Base-by-base conservation (phyloP, 371 early-diverging fungal genomes). In the Mucor circinelloides region DNA sequence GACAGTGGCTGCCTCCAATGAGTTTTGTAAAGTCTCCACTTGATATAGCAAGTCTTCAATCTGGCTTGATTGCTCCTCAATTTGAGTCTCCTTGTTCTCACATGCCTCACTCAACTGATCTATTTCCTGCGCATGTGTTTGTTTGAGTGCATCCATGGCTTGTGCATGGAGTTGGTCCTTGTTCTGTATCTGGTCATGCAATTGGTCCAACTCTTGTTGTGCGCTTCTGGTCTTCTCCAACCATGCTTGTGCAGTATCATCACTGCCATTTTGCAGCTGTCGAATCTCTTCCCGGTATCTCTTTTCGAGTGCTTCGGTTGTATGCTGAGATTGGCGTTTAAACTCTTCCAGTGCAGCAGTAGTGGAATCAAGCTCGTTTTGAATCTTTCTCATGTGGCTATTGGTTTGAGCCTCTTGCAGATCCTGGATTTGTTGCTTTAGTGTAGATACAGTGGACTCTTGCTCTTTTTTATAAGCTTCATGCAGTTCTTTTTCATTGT, bases 191-290 rank as follows among this genome's bases (percentile, higher is more conserved):
- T 50, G 31, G 7, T 71, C 71, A 28, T 75, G 74, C 19, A 81
- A 27, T 10, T 70, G 67, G 40, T 74, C 70, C 8, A 81, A 46
- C 57, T 81, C 67, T 23, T 73, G 74, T 56, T 81, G 82, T 0
- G 74, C 64, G 27, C 75, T 67, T 32, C 65, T 70, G 4, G 75
- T 77, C 38, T 79, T 81, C 54, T 79, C 79, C 7, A 81, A 25
- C 82, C 82, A 81, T n/a, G 70, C 77, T 48, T 74, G 63, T 2
- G 82, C 79, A 0, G 77, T 77, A 60, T 81, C 82, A 46, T 81
- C 82, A 28, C 66, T 75, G 6, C 77, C 82, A 25, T 63, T 79
- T 50, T 77, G 79, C 12, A 77, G 23, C 31, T 77, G 74, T 19
- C 77, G 66, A 52, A 81, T 78, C 40, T 81, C 79, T 34, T 77